These are phyloP conservation scores for Thozetella sp. DNA, from an alignment of 495 filamentous ascomycete species.

Conservation along the genomic window DNA sequence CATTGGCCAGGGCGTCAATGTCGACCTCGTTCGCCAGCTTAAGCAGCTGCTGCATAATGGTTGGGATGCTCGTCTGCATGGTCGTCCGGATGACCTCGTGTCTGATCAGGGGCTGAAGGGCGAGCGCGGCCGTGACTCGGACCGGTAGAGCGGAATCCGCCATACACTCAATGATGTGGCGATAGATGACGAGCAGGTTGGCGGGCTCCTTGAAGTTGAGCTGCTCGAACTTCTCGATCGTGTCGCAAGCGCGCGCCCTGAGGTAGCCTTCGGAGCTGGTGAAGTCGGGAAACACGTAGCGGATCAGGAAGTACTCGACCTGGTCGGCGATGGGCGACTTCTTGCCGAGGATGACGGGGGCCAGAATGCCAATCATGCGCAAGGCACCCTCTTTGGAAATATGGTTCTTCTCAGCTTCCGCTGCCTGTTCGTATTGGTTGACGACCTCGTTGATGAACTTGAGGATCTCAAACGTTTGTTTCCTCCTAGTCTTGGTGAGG, in stretches of 20 bases:
- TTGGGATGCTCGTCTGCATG: constrained; percentile 98
- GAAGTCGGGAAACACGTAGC: constrained; percentile 98
- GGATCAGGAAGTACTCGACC: constrained; percentile 98
- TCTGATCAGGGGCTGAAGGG: constrained; percentile 90
- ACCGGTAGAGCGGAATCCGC: constrained; percentile 89
- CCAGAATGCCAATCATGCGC: constrained; percentile 94
- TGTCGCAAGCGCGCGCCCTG: constrained; percentile 92
- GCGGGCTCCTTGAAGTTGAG: constrained; percentile 93
- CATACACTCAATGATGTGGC: constrained; percentile 96
- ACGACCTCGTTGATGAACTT: constrained; percentile 93
- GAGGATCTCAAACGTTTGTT: constrained; percentile 92
- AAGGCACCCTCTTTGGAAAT: constrained; percentile 95
- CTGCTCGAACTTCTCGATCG: constrained; percentile 95
- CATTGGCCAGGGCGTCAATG: constrained; percentile 92
- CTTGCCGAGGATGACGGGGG: constrained; percentile 92
- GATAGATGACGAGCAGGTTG: constrained; percentile 93
- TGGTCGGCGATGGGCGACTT: constrained; percentile 97
- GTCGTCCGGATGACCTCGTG: constrained; percentile 90
- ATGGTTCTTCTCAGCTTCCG: constrained; percentile 85
- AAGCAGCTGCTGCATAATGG: constrained; percentile 98
- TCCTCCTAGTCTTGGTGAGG: constrained; percentile 90
- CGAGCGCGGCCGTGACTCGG: constrained; percentile 90
- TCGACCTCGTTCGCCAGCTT: constrained; percentile 96
- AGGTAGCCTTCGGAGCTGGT: constrained; percentile 91
- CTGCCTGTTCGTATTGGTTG: constrained; percentile 78